Evolutionary conservation across 1,284 basidiomycete species (phyloP), one percentile per base, ranked within the genome.

Genomic region (Cutaneotrichosporon dermatis): DNA sequence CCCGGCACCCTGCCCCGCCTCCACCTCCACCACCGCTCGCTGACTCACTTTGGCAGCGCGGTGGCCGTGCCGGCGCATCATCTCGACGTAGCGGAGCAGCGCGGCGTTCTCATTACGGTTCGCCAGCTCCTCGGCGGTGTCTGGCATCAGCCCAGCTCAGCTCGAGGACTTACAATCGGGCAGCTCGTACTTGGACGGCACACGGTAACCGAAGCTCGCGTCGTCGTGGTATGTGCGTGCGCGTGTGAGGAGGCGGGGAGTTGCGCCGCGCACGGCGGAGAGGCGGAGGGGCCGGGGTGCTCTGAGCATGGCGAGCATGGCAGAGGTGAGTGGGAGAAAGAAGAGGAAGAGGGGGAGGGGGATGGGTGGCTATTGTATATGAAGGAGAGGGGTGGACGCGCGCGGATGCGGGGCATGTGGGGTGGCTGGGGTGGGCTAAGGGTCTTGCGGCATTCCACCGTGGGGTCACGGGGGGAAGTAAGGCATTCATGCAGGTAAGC

Each of bases 31-130:
- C 34, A 52, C 33, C 0, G 13, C 52, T 57, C 41, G 34, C 6
- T 3, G 1, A 25, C 57, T 9, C 40, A 69, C 67, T 60, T 67
- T 60, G 4, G 72, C 72, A 9, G 73, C 73, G 35, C 73, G 63
- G 54, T 80, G 79, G 1, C 76, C 77, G 67, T 80, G 79, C 41
- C 74, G 63, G 33, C 92, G 83, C 64, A 93, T 83, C 9, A 88
- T 87, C 73, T 94, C 92, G 12, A 92, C 89, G 70, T 92, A 93
- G 44, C 92, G 87, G 40, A 94, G 79, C 11, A 95, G 78, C 2
- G 88, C 80, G 0, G 91, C 90, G 69, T 93, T 92, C 8, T 76
- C 73, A 12, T 82, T 82, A 15, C 91, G 54, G 52, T 94, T 94
- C 51, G 82, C 77, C 3, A 95, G 81, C 72, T 94, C 90, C 0